These are phyloP conservation scores for Cercospora nicotianae DNA, from an alignment of 2,329 filamentous ascomycete genomes.

Conservation along the genomic window DNA sequence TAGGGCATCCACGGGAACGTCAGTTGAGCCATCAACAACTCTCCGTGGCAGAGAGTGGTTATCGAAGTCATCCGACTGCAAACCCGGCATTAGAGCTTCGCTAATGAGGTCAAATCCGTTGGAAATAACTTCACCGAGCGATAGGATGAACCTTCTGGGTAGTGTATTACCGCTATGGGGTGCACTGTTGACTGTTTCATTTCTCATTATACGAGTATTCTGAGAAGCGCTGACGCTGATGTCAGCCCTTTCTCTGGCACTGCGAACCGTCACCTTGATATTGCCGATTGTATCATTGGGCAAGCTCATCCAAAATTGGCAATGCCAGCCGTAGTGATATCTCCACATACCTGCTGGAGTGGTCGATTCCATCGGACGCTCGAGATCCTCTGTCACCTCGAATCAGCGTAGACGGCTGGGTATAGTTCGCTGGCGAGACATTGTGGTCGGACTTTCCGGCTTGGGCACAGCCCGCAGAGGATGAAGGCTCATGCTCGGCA, in stretches of 20 bases:
- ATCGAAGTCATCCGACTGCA: neutral
- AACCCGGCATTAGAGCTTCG: constrained; percentile 13
- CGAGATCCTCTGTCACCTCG: neutral
- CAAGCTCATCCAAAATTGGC: neutral
- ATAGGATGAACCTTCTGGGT: neutral
- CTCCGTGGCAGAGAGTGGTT: neutral
- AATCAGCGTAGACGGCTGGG: neutral
- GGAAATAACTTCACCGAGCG: neutral
- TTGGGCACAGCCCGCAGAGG: neutral
- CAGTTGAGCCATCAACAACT: neutral
- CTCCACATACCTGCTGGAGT: neutral
- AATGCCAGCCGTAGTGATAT: neutral
- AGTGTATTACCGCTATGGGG: neutral
- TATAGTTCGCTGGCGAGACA: neutral
- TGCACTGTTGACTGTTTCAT: neutral
- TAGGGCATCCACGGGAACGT: neutral
- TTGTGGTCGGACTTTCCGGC: neutral
- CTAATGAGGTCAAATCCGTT: constrained; percentile 8
- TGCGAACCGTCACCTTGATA: neutral
- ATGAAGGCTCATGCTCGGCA: neutral
- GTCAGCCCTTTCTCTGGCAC: neutral
- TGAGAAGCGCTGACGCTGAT: neutral
- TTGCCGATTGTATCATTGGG: neutral
- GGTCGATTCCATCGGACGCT: neutral
- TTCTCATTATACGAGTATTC: neutral